These are phyloP conservation scores for Angomonas deanei DNA, from an alignment of 208 protist species.

Conservation along the genomic window DNA sequence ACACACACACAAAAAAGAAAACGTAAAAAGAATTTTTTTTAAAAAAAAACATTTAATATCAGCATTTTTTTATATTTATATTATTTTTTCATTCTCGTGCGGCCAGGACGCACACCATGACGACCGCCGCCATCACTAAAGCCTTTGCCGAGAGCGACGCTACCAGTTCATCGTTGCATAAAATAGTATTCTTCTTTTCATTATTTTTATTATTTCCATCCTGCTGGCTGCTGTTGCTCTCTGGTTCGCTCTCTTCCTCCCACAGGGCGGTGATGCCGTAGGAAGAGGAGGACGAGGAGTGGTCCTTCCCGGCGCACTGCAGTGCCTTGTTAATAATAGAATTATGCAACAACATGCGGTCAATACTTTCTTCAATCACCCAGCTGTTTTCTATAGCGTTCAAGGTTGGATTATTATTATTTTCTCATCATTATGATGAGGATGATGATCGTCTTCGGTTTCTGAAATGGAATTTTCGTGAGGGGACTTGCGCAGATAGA, in stretches of 20 bases:
- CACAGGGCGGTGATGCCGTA: no score
- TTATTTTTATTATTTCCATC: not conserved
- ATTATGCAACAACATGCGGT: not conserved
- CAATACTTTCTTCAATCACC: not conserved
- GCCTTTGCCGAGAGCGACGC: no score
- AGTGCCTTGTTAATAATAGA: not conserved
- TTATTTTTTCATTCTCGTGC: no score
- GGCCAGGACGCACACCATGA: no score
- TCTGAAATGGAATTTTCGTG: not conserved
- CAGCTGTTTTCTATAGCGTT: not conserved
- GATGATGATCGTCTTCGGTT: not conserved
- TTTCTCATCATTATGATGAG: not conserved
- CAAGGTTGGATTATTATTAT: not conserved
- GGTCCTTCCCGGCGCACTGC: no score
- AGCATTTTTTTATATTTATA: no score
- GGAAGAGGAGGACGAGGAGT: no score
- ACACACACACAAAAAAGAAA: slow-evolving; percentile 1
- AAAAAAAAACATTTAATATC: not conserved
- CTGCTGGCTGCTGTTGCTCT: no score
- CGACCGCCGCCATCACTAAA: no score
- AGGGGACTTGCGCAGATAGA: no score
- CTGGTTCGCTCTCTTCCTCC: no score
- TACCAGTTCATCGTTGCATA: no score
- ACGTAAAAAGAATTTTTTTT: slow-evolving; percentile 1
- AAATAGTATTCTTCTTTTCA: not conserved